Evolutionary conservation across 169 alveolate species (phyloP).

Genomic region (Plasmodium gallinaceum): DNA sequence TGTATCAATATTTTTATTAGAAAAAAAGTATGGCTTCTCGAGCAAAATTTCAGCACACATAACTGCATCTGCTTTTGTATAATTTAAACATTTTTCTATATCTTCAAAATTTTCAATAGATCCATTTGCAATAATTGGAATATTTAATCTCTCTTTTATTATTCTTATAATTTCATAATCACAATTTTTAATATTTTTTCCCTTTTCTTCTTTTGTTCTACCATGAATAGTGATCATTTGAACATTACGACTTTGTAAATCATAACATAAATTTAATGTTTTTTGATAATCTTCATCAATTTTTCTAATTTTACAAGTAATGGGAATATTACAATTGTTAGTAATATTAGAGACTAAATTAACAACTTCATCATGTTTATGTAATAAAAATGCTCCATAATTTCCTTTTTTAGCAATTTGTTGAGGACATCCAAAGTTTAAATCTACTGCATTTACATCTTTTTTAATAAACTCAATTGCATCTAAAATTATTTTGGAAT

Average conservation of each 20-base stretch:
- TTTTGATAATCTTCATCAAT: constrained; percentile 88
- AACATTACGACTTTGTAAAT: constrained; percentile 87
- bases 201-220: constrained; percentile 82
- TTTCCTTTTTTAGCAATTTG: constrained; percentile 94
- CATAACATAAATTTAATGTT: constrained; percentile 90
- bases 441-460: constrained; percentile 93
- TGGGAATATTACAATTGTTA: constrained; percentile 86
- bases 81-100: constrained; percentile 88
- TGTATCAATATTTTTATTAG: constrained; percentile 74
- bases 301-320: constrained; percentile 93
- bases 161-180: constrained; percentile 90
- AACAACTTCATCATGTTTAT: constrained; percentile 88
- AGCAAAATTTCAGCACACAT: constrained; percentile 94
- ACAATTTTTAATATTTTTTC: constrained; percentile 76
- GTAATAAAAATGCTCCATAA: constrained; percentile 94
- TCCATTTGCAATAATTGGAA: constrained; percentile 96
- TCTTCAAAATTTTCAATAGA: constrained; percentile 92
- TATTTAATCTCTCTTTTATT: constrained; percentile 88
- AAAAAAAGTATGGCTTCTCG: constrained; percentile 91
- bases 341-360: constrained; percentile 87
- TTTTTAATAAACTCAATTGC: constrained; percentile 91
- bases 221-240: constrained; percentile 89
- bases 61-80: constrained; percentile 94
- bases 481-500: constrained; percentile 87
- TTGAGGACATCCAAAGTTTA: constrained; percentile 96